Evolutionary conservation across 2,329 filamentous ascomycete species (phyloP).

Genomic region (Pseudonectria buxi): DNA sequence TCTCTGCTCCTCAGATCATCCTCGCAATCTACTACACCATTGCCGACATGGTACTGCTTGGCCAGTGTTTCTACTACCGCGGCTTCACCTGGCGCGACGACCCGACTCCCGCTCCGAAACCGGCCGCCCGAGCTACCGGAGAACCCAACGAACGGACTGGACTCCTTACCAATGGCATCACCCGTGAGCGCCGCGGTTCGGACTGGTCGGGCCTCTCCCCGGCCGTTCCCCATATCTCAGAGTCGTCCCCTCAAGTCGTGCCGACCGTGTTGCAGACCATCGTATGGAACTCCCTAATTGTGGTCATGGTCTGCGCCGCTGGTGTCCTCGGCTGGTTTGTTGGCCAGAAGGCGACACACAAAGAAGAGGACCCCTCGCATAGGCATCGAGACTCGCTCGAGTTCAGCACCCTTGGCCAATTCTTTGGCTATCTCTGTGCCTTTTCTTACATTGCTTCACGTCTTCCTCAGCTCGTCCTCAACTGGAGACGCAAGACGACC

Average conservation of each 20-base stretch:
- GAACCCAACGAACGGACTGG: constrained; percentile 47
- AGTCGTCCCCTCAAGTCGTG: constrained; percentile 37
- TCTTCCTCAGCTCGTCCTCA: constrained; percentile 83
- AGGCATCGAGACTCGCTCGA: constrained; percentile 44
- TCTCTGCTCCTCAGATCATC: constrained; percentile 51
- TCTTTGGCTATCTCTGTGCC: constrained; percentile 92
- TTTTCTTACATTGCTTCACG: constrained; percentile 82
- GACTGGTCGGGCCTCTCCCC: constrained; percentile 66
- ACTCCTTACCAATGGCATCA: constrained; percentile 39
- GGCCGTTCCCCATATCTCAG: constrained; percentile 65
- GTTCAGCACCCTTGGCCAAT: constrained; percentile 74
- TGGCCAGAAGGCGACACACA: constrained; percentile 31
- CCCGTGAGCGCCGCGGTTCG: constrained; percentile 42
- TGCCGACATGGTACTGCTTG: constrained; percentile 79
- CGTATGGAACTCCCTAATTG: constrained; percentile 66
- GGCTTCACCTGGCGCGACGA: constrained; percentile 66
- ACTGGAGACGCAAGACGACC: constrained; percentile 86
- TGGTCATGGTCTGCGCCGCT: constrained; percentile 76
- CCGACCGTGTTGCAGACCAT: constrained; percentile 51
- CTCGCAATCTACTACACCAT: constrained; percentile 92
- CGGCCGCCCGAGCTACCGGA: constrained; percentile 24
- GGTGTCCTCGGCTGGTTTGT: constrained; percentile 85
- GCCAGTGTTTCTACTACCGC: constrained; percentile 92
- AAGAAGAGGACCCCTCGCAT: constrained; percentile 32
- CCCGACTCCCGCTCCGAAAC: constrained; percentile 36